Conservation (phyloP, 495 filamentous ascomycete species). For the Penicillium macrosclerotiorum region DNA sequence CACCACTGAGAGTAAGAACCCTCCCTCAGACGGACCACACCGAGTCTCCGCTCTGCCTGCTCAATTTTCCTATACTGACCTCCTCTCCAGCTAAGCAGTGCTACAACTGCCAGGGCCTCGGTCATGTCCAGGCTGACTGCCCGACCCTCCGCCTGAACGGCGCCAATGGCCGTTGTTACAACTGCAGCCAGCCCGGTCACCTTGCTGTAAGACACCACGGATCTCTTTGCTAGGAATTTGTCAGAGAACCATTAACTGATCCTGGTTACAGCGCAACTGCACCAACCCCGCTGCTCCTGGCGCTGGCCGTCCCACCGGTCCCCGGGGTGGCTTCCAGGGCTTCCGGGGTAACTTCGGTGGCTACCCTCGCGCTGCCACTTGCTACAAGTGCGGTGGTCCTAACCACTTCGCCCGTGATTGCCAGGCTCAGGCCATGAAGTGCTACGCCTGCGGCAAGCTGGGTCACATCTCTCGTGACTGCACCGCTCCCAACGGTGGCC, state of each 20-base stretch:
- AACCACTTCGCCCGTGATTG: conserved; percentile 99
- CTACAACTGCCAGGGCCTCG: conserved; percentile 98
- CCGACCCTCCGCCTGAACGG: conserved; percentile 89
- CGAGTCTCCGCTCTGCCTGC: too few species aligned
- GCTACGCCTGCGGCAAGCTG: conserved; percentile 98
- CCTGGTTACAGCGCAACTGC: conserved; percentile 68
- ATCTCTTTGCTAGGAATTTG: background rate
- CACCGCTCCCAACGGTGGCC: conserved; percentile 94
- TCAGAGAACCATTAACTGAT: background rate
- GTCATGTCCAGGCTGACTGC: conserved; percentile 98
- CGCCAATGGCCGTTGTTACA: conserved; percentile 87
- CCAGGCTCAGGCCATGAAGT: conserved; percentile 99
- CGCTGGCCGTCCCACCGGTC: conserved; percentile 58
- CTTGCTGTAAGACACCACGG: conserved; percentile 58
- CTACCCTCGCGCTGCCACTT: conserved; percentile 79
- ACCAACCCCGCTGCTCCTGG: conserved; percentile 61
- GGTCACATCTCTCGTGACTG: conserved; percentile 98
- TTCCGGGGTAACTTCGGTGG: conserved; percentile 70
- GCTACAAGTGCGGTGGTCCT: conserved; percentile 98
- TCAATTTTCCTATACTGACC: conserved; percentile 18
- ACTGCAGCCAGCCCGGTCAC: conserved; percentile 89
- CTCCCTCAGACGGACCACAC: too few species aligned
- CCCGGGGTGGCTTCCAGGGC: conserved; percentile 68
- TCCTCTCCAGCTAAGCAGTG: conserved; percentile 80
- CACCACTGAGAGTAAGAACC: conserved; percentile 79